phyloP scores from a whole-genome alignment of 1,284 basidiomycete species.

The Puccinia sorghi region DNA sequence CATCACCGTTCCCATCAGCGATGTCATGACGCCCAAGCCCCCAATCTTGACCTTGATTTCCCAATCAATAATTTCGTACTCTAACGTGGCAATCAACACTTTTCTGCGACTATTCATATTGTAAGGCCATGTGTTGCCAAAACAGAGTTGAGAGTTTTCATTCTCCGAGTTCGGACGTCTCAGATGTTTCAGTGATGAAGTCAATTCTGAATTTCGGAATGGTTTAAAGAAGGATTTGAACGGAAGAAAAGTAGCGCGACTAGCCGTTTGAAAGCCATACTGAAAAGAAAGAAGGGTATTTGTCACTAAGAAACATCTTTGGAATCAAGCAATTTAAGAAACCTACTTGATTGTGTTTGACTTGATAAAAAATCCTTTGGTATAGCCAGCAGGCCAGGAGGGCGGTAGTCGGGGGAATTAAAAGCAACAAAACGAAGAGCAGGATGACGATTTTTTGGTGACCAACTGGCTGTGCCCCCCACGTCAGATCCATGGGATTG shows the following conservation, averaged over 20 bases:
- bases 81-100: constrained; percentile 83
- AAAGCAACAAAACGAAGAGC: constrained; percentile 76
- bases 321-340: neutral
- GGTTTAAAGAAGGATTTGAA: neutral
- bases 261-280: constrained; percentile 40
- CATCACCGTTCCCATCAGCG: constrained; percentile 94
- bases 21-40: constrained; percentile 92
- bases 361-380: constrained; percentile 92
- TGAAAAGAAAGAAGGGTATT: neutral
- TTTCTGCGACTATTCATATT: constrained; percentile 81
- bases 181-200: neutral
- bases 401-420: constrained; percentile 80
- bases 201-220: neutral
- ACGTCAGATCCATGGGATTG: constrained; percentile 72
- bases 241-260: constrained; percentile 1
- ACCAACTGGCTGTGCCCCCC: constrained; percentile 77
- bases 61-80: constrained; percentile 95
- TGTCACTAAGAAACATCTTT: too few species aligned
- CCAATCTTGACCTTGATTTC: constrained; percentile 94
- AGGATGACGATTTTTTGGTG: constrained; percentile 76
- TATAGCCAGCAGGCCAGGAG: constrained; percentile 77
- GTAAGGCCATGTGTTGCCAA: constrained; percentile 81
- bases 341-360: constrained; percentile 74
- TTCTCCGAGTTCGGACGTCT: neutral
- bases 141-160: neutral